These are phyloP conservation scores for Colletotrichum liriopes DNA, from an alignment of 2,329 filamentous ascomycete genomes.

Conservation along the genomic window DNA sequence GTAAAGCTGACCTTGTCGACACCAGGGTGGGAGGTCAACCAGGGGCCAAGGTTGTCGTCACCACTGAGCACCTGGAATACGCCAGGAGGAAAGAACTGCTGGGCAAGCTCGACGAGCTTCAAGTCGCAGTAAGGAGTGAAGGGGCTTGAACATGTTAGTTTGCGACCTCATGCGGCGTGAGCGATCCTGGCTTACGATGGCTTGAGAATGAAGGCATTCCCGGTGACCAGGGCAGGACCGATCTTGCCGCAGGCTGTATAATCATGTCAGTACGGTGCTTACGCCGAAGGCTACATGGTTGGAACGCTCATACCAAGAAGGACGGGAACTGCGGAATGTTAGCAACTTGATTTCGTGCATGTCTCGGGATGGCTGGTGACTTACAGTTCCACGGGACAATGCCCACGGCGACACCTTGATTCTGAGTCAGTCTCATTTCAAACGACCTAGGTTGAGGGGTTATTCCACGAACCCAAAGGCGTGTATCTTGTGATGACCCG, in stretches of 20 bases:
- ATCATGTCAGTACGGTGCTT: neutral
- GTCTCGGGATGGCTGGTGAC: slow-evolving; percentile 64
- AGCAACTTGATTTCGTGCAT: neutral
- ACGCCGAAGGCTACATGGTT: neutral
- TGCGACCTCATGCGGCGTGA: no score
- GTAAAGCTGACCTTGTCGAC: slow-evolving; percentile 77
- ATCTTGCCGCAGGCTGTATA: slow-evolving; percentile 65
- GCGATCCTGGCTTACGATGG: slow-evolving; percentile 55
- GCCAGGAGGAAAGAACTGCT: slow-evolving; percentile 72
- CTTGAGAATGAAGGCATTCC: slow-evolving; percentile 72
- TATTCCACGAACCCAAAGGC: slow-evolving; percentile 52
- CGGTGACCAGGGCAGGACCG: slow-evolving; percentile 69
- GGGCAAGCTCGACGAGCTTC: slow-evolving; percentile 72
- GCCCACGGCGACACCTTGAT: slow-evolving; percentile 54
- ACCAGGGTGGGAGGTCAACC: slow-evolving; percentile 71
- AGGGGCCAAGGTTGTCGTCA: slow-evolving; percentile 72
- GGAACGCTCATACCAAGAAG: slow-evolving; percentile 30
- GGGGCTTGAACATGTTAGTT: slow-evolving; percentile 51
- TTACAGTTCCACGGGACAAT: slow-evolving; percentile 73
- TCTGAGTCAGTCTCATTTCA: neutral
- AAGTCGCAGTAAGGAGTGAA: slow-evolving; percentile 72
- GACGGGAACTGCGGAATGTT: slow-evolving; percentile 33
- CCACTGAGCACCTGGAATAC: slow-evolving; percentile 75
- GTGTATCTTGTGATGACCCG: slow-evolving; percentile 51
- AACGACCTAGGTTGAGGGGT: slow-evolving; percentile 44